Evolutionary conservation across 805 yeast species (phyloP), one percentile per base, ranked within the genome.

Genomic region (Nakazawaea ernobii): DNA sequence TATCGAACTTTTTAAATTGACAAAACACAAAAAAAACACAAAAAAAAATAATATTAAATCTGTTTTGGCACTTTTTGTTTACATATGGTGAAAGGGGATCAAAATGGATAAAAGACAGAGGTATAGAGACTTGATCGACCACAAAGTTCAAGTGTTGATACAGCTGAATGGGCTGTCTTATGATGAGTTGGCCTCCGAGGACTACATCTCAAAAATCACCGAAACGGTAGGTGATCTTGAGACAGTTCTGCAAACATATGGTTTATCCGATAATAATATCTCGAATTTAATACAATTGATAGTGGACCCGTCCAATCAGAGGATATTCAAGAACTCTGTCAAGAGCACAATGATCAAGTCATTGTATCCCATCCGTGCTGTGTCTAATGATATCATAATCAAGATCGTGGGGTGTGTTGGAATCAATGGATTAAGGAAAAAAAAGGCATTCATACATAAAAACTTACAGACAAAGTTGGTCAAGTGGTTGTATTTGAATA

Each of bases 401-500:
- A 28, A 13, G 5, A 15, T 48, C 4, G 14, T 48, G 2, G 46
- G 47, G 3, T 39, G 46, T 8, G 43, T 48, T 8, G 50, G 50
- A 10, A 37, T 43, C 8, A 39, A 43, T 33, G n/a, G 32, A 9
- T 2, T 6, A 24, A 32, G 15, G 8, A 15, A 13, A 14, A 38
- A 10, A 1, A 41, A 42, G 14, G 24, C 32, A 20, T 48, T 43
- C 29, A 32, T 48, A 6, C 50, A 38, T 17, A 32, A 42, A 17
- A 40, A 28, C 30, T 43, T 48, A 29, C 50, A 48, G 32, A 13
- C 15, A 3, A 43, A 43, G 20, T 43, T 48, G 20, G 13, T 48
- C 17, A 32, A 26, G 20, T 48, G 46, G 44, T 20, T 48, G 15
- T 48, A 42, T 29, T 39, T 48, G 42, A 48, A 48, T 11, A 26